Base-by-base conservation (phyloP, 2,329 filamentous ascomycete species). In the Sphaceloma murrayae region DNA sequence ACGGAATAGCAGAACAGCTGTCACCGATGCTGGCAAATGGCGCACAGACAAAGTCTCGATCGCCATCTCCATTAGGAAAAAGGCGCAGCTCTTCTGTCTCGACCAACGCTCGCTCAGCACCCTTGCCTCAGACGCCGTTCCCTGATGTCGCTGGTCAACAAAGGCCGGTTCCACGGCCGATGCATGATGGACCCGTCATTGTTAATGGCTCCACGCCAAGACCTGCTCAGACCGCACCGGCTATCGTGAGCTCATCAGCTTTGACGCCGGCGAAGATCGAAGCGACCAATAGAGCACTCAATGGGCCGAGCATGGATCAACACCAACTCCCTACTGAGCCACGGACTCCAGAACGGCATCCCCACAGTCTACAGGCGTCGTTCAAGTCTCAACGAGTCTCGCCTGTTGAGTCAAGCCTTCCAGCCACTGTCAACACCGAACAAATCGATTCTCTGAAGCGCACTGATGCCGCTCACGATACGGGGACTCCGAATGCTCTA, bases 21-120 rank as follows among this genome's bases (percentile, higher is more conserved):
- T 54, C 55, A 2, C 56, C 58, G 3, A 57, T 52, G 11, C 11
- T 46, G 17, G 14, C 59, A 43, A 62, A 60, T 32, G 59, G 59
- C 2, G 45, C 61, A 43, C 52, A 57, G 27, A 57, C 59, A 26
- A 53, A 58, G 6, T 67, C 64, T 11, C 58, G 67, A 19, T 71
- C 68, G 13, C 68, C 68, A 13, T 71, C 68, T 3, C 68, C 68
- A 1, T 57, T 70, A 21, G 62, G 63, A 4, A 64, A 67, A 43
- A 50, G 62, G 38, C 58, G 66, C 34, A 66, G 60, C 33, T 64
- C 65, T 30, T 64, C 64, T 4, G 33, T 31, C 43, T 54, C 58
- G 6, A 53, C 51, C 18, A 56, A 50, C 32, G 52, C 48, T 50
- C 31, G 54, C 58, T 44, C 47, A 56, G 42, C 49, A n/a, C 40